Evolutionary conservation across 805 yeast species (phyloP), one percentile per base, ranked within the genome.

Genomic region (Wickerhamomyces mucosus): DNA sequence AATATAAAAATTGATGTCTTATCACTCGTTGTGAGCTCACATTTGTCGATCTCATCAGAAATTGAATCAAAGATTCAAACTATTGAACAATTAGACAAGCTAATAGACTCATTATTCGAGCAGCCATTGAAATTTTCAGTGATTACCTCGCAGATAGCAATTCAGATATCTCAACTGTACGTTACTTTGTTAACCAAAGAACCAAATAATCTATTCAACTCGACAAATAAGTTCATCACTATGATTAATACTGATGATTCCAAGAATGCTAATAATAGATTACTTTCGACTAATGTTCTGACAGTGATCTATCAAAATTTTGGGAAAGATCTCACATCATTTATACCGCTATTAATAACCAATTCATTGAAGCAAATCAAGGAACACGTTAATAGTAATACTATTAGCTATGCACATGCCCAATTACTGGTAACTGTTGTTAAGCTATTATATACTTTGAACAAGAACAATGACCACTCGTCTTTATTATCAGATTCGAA

Each of bases 301-400:
- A 42, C 42, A 1, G 52, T 48, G 13, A 32, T 61, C 4, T 53
- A 55, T 33, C 58, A 57, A 34, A 33, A 41, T 1, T 61, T 55
- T 41, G 55, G 58, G 1, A 46, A 49, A 10, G 53, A 52, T 9
- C 36, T 61, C 3, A 44, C 53, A 6, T 55, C 65, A 1, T 46
- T 60, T 24, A 44, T 50, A 2, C 60, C 67, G 6, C 35, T 56
- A 5, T 22, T 61, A 4, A 30, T 55, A 12, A 32, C 53, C 7
- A 34, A 47, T 2, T 27, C 56, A 6, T 43, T 58, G 33, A 60
- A 56, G 36, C 45, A 54, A 15, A 27, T 63, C 15, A 61, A 58
- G 35, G 59, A 59, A 32, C 46, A 45, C 10, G 26, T 6, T 8
- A 21, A 7, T 11, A 7, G 16, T 11, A 12, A n/a, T 21, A 6